Base-by-base conservation (phyloP, 176 grass and related monocot genomes). In the Phragmites australis region DNA sequence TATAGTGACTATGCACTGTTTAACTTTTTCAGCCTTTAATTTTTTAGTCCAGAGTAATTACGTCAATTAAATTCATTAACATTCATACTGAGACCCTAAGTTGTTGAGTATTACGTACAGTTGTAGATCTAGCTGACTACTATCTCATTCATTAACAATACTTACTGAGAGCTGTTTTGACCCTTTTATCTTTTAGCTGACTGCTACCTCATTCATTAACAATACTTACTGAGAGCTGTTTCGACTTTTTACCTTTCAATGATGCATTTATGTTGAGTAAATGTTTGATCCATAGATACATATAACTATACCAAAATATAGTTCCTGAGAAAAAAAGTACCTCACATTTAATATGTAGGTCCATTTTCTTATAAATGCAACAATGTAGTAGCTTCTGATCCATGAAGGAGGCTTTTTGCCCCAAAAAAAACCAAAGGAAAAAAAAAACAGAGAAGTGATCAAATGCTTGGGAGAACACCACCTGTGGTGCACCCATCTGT, bases 361-460 rank as follows among this genome's bases (percentile, higher is more conserved):
- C 68, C 39, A 59, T 34, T 49, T 81, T 66, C 41, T 58, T 46
- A 68, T 3, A 67, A 76, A 74, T 57, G 42, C 42, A 65, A 54
- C 54, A 70, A 25, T 37, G 14, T 25, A 32, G 43, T 30, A 22
- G 6, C 53, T 52, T 23, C 21, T 55, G 61, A 47, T 39, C 69
- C 30, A 30, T 50, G 43, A 29, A 72, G 34, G 14, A 27, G 16
- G 31, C 52, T 81, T 46, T 44, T 16, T 47, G 8, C 62, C 6
- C 8, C n/a, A 17, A 49, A 39, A 9, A 9, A 76, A 39, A 31
- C 13, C 12, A 10, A 63, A 3, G 39, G 3, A 5, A n/a, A 26
- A 2, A 12, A 1, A 9, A 1, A 32, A 52, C 9, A n/a, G 9
- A 52, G n/a, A 72, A 72, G 2, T 39, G 31, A 40, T 16, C 44